phyloP scores from a whole-genome alignment of 1,284 basidiomycete species.

The Termitomyces sp. region DNA sequence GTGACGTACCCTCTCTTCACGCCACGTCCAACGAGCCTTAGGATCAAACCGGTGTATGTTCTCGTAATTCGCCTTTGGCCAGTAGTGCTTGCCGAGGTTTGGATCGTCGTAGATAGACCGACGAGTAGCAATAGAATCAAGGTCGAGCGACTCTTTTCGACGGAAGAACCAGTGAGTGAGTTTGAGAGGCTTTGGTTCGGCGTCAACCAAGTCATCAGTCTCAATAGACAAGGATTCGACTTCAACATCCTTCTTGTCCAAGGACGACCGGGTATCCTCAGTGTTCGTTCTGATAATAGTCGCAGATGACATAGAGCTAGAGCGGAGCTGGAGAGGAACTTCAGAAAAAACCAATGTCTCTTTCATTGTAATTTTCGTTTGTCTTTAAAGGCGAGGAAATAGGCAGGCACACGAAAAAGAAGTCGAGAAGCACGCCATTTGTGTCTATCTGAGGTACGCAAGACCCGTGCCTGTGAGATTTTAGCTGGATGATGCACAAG shows the following conservation, averaged over 20 bases:
- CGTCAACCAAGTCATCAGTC: constrained; percentile 22
- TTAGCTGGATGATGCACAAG: constrained; percentile 8
- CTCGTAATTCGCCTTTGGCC: constrained; percentile 54
- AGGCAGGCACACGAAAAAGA: background rate
- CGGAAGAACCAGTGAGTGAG: constrained; percentile 27
- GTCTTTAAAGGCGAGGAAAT: background rate
- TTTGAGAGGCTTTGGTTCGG: constrained; percentile 25
- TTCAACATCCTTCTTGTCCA: constrained; percentile 3
- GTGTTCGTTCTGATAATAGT: background rate
- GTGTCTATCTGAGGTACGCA: background rate
- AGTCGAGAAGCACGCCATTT: constrained; percentile 12
- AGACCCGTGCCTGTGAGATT: constrained; percentile 1
- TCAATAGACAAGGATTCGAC: constrained; percentile 14
- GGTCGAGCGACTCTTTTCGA: constrained; percentile 23
- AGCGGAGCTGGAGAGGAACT: background rate
- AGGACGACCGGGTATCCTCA: background rate
- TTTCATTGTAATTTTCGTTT: background rate
- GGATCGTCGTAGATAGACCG: constrained; percentile 58
- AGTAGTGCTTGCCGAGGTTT: constrained; percentile 42
- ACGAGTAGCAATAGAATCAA: constrained; percentile 42
- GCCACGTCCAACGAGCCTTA: constrained; percentile 61
- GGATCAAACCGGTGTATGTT: constrained; percentile 65
- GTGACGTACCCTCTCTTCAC: constrained; percentile 51
- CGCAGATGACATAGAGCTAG: background rate
- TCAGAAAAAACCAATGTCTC: too few species aligned